Percentiles rank a stretch among this genome's conserved stretches.
Evolutionary conservation across 352 stramenopile species (phyloP).

Genomic region (Peronospora tabacina): DNA sequence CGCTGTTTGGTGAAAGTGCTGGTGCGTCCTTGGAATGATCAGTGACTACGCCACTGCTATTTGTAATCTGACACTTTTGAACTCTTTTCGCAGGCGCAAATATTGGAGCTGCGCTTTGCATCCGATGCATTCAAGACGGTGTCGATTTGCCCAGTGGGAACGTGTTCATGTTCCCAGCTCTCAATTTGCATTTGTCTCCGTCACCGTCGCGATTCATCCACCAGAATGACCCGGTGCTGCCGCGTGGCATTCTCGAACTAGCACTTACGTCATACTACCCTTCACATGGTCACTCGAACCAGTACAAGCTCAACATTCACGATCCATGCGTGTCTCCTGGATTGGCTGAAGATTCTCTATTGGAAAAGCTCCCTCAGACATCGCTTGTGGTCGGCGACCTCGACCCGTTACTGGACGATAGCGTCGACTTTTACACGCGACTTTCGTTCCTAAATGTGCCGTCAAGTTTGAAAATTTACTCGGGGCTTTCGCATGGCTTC

Average conservation of each 20-base stretch:
- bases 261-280: constrained; percentile 83
- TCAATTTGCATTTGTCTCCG: constrained; percentile 84
- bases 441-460: constrained; percentile 72
- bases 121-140: constrained; percentile 78
- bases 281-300: constrained; percentile 68
- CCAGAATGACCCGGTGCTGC: constrained; percentile 81
- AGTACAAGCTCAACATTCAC: constrained; percentile 87
- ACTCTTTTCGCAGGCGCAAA: constrained; percentile 53
- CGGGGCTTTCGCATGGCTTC: constrained; percentile 79
- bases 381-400: constrained; percentile 79
- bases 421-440: constrained; percentile 86
- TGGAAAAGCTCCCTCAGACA: constrained; percentile 75
- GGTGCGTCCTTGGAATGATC: constrained; percentile 27
- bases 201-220: constrained; percentile 84
- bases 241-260: constrained; percentile 70
- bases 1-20: constrained; percentile 79
- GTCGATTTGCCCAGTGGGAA: constrained; percentile 65
- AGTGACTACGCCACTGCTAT: not conserved
- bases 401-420: constrained; percentile 83
- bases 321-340: constrained; percentile 82
- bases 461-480: constrained; percentile 78
- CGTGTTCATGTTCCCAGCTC: constrained; percentile 86
- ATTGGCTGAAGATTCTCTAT: constrained; percentile 62
- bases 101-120: constrained; percentile 71
- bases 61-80: constrained; percentile 1